A percentile compares a stretch with the other conserved stretches of the same genome.
These are phyloP conservation scores for Leishmania major DNA, from an alignment of 208 protist genomes.

Conservation along the genomic window DNA sequence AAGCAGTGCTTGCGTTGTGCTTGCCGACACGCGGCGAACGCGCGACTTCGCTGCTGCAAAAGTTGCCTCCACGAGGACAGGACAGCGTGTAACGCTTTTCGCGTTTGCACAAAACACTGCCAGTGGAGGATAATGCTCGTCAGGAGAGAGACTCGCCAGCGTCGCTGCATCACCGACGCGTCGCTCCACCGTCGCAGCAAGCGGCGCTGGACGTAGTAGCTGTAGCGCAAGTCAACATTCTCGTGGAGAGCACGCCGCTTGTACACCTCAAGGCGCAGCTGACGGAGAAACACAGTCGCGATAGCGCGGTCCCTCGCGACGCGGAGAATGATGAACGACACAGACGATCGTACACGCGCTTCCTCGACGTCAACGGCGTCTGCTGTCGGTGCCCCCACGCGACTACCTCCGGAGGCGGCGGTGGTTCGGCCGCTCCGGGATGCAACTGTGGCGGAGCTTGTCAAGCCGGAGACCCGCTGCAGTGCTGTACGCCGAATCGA, in stretches of 20 bases:
- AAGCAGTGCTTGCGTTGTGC: constrained; percentile 26
- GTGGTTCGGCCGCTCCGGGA: neutral
- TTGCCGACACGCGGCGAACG: constrained; percentile 6
- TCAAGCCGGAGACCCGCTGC: constrained; percentile 24
- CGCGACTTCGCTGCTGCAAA: constrained; percentile 22
- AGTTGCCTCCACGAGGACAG: constrained; percentile 16
- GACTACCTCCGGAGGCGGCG: neutral
- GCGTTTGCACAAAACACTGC: constrained; percentile 18
- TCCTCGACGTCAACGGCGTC: constrained; percentile 4
- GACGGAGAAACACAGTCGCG: constrained; percentile 58
- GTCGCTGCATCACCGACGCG: constrained; percentile 5
- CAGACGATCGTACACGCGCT: constrained; percentile 32
- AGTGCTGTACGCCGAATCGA: constrained; percentile 18
- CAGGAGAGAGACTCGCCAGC: constrained; percentile 6
- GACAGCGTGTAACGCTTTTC: neutral
- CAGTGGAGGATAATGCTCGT: constrained; percentile 26
- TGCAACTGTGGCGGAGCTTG: neutral
- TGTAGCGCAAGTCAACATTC: constrained; percentile 54
- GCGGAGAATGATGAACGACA: constrained; percentile 67
- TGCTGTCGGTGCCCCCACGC: neutral
- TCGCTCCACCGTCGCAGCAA: constrained; percentile 40
- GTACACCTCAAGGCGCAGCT: constrained; percentile 53
- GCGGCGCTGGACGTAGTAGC: constrained; percentile 62
- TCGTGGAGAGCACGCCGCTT: constrained; percentile 27
- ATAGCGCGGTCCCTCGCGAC: constrained; percentile 58